A percentile compares a stretch with the other conserved stretches of the same genome.
Conservation (phyloP, 1,139 yeast species). For the Blastobotrys illinoisensis region DNA sequence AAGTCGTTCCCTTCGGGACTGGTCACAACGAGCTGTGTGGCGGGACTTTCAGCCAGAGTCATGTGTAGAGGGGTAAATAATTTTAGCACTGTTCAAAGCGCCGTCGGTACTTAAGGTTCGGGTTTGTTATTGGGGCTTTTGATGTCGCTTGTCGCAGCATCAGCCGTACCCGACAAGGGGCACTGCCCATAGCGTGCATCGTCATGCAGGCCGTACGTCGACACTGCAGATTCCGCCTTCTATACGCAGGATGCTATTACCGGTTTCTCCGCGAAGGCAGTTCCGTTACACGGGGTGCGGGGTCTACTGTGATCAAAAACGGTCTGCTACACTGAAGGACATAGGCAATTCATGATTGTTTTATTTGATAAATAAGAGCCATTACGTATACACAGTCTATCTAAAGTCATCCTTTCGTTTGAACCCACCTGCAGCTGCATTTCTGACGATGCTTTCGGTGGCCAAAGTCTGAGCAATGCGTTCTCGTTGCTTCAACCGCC, state of each 20-base stretch:
- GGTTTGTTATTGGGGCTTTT: not conserved
- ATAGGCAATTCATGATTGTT: not conserved
- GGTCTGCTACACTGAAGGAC: not conserved
- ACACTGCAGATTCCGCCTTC: not conserved
- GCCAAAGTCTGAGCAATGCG: constrained; percentile 57
- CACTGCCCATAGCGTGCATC: not conserved
- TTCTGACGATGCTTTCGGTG: constrained; percentile 44
- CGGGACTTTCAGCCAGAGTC: not conserved
- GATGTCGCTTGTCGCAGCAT: not conserved
- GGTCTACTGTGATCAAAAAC: too few species aligned
- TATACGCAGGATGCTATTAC: too few species aligned
- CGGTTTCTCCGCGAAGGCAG: too few species aligned
- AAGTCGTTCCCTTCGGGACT: not conserved
- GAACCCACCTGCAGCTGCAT: constrained; percentile 19
- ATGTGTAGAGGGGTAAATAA: not conserved
- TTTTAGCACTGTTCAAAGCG: not conserved
- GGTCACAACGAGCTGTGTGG: not conserved
- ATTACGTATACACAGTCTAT: not conserved
- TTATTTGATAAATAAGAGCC: not conserved
- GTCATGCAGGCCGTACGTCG: not conserved
- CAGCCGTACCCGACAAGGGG: not conserved
- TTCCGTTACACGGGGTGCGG: too few species aligned
- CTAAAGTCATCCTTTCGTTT: constrained; percentile 11
- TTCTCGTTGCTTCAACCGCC: constrained; percentile 57
- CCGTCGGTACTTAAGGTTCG: not conserved